Conservation (phyloP, 2,329 filamentous ascomycete species). For the Fusarium coicis region DNA sequence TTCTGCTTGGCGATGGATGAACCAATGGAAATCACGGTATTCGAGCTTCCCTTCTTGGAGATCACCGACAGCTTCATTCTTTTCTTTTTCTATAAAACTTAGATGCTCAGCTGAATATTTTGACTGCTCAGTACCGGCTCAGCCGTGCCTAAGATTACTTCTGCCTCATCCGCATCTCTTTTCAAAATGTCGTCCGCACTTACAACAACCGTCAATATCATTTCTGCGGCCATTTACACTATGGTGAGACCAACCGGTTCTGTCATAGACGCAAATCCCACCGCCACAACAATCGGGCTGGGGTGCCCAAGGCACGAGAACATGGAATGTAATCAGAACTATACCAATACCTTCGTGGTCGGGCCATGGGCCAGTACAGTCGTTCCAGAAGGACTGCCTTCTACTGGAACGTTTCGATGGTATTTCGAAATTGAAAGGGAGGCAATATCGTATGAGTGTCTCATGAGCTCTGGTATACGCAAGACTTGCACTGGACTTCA, state of each 20-base stretch:
- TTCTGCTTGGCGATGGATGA: not conserved
- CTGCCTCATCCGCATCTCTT: no score
- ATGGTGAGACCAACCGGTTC: not conserved
- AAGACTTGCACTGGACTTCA: not conserved
- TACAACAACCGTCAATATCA: not conserved
- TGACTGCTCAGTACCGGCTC: not conserved
- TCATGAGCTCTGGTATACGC: not conserved
- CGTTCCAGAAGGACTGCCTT: not conserved
- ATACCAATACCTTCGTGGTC: not conserved
- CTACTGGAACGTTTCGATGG: not conserved
- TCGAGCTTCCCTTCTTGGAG: not conserved
- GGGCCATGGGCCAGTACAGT: slow-evolving; percentile 5
- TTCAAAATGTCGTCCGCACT: not conserved
- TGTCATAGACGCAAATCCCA: not conserved
- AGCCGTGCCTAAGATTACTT: rapidly evolving
- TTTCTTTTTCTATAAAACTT: not conserved
- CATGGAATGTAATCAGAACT: rapidly evolving
- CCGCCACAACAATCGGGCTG: not conserved
- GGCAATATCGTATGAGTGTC: not conserved
- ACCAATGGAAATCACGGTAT: not conserved
- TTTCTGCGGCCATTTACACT: not conserved
- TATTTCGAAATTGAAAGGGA: not conserved
- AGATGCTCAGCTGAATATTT: rapidly evolving
- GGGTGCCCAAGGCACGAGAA: not conserved
- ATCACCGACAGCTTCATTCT: not conserved